Conservation (phyloP, 2,329 filamentous ascomycete genomes). For the Colletotrichum truncatum region DNA sequence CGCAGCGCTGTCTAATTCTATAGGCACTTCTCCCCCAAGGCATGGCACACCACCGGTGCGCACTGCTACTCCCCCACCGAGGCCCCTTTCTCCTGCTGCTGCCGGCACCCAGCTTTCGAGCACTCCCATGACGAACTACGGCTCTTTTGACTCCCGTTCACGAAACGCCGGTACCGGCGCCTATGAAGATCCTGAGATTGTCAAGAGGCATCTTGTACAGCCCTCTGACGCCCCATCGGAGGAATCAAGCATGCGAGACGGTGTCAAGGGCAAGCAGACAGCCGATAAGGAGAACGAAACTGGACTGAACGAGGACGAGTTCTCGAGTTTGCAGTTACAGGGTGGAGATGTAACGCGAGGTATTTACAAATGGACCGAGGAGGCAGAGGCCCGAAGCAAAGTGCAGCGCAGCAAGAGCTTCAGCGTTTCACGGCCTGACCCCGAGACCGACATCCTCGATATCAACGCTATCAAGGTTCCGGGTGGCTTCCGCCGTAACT, state of each 20-base stretch:
- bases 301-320: slow-evolving; percentile 76
- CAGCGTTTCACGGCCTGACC: slow-evolving; percentile 77
- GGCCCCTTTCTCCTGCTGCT: slow-evolving; percentile 51
- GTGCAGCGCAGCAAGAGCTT: slow-evolving; percentile 90
- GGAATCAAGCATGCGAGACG: slow-evolving; percentile 53
- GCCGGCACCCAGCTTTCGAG: slow-evolving; percentile 54
- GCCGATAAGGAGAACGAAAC: slow-evolving; percentile 46
- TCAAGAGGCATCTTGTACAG: slow-evolving; percentile 87
- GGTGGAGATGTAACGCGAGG: slow-evolving; percentile 94
- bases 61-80: slow-evolving; percentile 62
- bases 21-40: slow-evolving; percentile 75
- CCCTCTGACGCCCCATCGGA: slow-evolving; percentile 63
- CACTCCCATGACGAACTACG: slow-evolving; percentile 76
- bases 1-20: slow-evolving; percentile 81
- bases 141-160: slow-evolving; percentile 81
- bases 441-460: slow-evolving; percentile 82
- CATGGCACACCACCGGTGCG: slow-evolving; percentile 72
- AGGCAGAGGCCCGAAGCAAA: slow-evolving; percentile 76
- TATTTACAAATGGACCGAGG: slow-evolving; percentile 97
- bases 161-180: slow-evolving; percentile 64
- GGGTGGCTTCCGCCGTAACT: slow-evolving; percentile 92
- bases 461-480: slow-evolving; percentile 93
- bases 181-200: slow-evolving; percentile 89
- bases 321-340: slow-evolving; percentile 91
- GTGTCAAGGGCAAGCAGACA: slow-evolving; percentile 63